Evolutionary conservation across 345 rosid genomes (phyloP), one percentile per base, ranked within the genome.

Genomic region (Aegle marmelos): DNA sequence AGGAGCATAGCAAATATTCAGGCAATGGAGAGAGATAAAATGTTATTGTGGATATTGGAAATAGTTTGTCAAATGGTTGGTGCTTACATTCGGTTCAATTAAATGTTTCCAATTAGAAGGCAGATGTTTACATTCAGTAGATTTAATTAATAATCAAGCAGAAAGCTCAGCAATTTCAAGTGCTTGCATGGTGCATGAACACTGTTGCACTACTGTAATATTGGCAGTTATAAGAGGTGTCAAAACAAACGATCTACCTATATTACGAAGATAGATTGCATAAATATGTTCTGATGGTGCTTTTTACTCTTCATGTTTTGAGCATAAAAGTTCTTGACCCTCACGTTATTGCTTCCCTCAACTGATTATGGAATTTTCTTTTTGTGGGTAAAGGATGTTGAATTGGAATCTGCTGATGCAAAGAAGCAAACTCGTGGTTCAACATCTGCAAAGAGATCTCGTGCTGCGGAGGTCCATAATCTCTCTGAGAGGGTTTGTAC

Each of bases 391-490:
- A 79, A 91, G 95, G 92, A 87, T 85, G 85, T 82, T 74, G 95
- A 91, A 70, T 77, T 88, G 70, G 95, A 87, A 82, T 91, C 86
- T 69, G 80, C 81, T 33, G 90, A 87, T 41, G 74, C 78, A 48
- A 90, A 89, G 70, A 92, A 90, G 71, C 88, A 81, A 82, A 73
- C 39, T 39, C 84, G 87, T 61, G 92, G 94, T 82, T 88, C 94
- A 69, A 72, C 91, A 76, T 91, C 93, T 30, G 73, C 88, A 2
- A 92, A 92, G 86, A 91, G 97, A 82, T 83, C 91, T 68, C 95
- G 99, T 21, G 97, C 98, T 76, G 98, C 99, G 9, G 88, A 96
- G 85, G 97, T 96, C 84, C 99, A 96, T 83, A 94, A 96, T 81
- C 92, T 91, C 79, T 96, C 99, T 1, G 99, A 96, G 78, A 91